Evolutionary conservation across 2,329 filamentous ascomycete genomes (phyloP).

Genomic region (Fusarium sp.): DNA sequence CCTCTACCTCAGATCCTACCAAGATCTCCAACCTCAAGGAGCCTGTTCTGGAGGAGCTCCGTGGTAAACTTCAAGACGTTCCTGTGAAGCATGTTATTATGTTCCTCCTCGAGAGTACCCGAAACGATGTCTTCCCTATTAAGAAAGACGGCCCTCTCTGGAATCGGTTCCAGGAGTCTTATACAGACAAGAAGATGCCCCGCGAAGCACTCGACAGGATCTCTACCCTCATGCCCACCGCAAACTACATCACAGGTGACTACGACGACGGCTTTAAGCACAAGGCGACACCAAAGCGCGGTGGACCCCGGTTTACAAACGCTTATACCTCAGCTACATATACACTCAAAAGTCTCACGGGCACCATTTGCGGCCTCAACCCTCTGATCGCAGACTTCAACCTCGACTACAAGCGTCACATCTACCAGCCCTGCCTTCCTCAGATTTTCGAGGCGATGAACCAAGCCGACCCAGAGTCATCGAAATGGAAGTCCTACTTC

Average conservation of each 20-base stretch:
- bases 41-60: conserved; percentile 45
- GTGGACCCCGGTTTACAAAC: conserved; percentile 55
- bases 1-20: conserved; percentile 52
- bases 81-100: conserved; percentile 57
- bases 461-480: conserved; percentile 21
- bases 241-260: conserved; percentile 51
- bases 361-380: conserved; percentile 55
- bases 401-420: conserved; percentile 53
- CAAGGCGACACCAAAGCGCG: conserved; percentile 40
- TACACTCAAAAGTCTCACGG: conserved; percentile 57
- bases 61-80: conserved; percentile 43
- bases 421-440: conserved; percentile 59
- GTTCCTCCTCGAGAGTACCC: conserved; percentile 57
- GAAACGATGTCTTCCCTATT: conserved; percentile 58
- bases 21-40: conserved; percentile 54
- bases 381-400: conserved; percentile 57
- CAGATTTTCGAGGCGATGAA: conserved; percentile 53
- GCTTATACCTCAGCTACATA: conserved; percentile 57
- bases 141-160: conserved; percentile 55
- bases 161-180: conserved; percentile 48
- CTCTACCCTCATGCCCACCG: conserved; percentile 46
- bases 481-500: conserved; percentile 49
- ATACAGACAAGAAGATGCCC: conserved; percentile 48
- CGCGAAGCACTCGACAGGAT: conserved; percentile 44
- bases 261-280: conserved; percentile 51